These are phyloP conservation scores for Aquilaria malaccensis DNA, from an alignment of 345 rosid genomes.

Conservation along the genomic window DNA sequence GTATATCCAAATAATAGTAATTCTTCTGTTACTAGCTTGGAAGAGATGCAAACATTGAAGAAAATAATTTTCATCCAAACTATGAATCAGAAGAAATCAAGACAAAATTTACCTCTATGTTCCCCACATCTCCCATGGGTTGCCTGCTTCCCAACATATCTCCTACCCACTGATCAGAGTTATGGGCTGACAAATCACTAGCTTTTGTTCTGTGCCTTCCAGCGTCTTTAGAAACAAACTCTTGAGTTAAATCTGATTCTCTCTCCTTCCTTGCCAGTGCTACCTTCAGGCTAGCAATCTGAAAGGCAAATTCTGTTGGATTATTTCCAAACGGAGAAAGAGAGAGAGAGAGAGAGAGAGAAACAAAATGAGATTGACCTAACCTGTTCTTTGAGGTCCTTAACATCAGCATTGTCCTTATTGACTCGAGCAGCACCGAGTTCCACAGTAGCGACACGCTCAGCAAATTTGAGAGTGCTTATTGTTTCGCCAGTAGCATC, in stretches of 20 bases:
- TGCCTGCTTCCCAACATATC: conserved; percentile 33
- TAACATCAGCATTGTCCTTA: conserved; percentile 69
- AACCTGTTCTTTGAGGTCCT: conserved; percentile 93
- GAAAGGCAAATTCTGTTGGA: too few relatives aligned
- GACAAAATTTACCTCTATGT: conserved; percentile 50
- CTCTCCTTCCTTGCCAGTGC: conserved; percentile 72
- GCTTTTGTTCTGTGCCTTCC: conserved; percentile 53
- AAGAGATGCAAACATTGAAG: too few relatives aligned
- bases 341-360: too few relatives aligned
- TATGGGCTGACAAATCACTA: conserved; percentile 34
- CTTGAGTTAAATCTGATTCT: conserved; percentile 39
- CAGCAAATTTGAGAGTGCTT: conserved; percentile 95
- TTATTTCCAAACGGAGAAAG: not conserved
- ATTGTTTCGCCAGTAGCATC: conserved; percentile 90
- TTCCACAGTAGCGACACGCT: conserved; percentile 93
- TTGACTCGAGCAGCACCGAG: conserved; percentile 93
- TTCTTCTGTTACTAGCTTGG: not conserved
- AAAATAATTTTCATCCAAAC: too few relatives aligned
- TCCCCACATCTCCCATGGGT: conserved; percentile 61
- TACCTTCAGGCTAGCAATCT: conserved; percentile 82
- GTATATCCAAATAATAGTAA: not conserved
- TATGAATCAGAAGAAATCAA: too few relatives aligned
- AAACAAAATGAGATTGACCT: not conserved
- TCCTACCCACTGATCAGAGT: conserved; percentile 28
- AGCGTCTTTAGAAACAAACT: conserved; percentile 36